Conservation (phyloP, 495 filamentous ascomycete genomes). For the Stereocaulon alpinum region DNA sequence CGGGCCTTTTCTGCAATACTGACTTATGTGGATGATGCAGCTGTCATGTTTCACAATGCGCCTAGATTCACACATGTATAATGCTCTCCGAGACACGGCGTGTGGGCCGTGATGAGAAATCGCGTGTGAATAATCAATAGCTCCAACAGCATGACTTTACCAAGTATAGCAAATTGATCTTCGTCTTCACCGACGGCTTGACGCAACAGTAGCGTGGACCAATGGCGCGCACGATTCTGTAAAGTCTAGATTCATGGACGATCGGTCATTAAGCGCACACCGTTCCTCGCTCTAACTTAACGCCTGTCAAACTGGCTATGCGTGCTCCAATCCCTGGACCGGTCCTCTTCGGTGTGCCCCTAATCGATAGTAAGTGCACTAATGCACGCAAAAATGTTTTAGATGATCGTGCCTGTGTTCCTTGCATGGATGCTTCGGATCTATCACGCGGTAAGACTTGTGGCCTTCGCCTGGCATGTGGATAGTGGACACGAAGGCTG, state of each 20-base stretch:
- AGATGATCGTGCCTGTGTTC: conserved; percentile 2
- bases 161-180: background rate
- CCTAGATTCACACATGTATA: background rate
- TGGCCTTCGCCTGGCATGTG: background rate
- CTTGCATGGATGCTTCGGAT: conserved; percentile 7
- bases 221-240: background rate
- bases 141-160: background rate
- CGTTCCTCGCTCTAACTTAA: background rate
- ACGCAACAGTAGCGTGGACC: too few species aligned
- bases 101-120: background rate
- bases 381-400: conserved; percentile 7
- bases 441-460: background rate
- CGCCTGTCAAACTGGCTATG: conserved; percentile 1
- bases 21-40: background rate
- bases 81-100: conserved; percentile 1
- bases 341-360: background rate
- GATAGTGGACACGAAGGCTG: background rate
- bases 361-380: background rate
- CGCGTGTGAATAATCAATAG: too few species aligned
- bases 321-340: background rate
- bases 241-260: background rate
- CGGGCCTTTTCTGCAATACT: background rate
- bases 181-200: background rate
- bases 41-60: background rate
- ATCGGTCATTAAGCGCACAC: conserved; percentile 1